Evolutionary conservation across 2,329 filamentous ascomycete genomes (phyloP).

Genomic region (Phyllosticta citribraziliensis): DNA sequence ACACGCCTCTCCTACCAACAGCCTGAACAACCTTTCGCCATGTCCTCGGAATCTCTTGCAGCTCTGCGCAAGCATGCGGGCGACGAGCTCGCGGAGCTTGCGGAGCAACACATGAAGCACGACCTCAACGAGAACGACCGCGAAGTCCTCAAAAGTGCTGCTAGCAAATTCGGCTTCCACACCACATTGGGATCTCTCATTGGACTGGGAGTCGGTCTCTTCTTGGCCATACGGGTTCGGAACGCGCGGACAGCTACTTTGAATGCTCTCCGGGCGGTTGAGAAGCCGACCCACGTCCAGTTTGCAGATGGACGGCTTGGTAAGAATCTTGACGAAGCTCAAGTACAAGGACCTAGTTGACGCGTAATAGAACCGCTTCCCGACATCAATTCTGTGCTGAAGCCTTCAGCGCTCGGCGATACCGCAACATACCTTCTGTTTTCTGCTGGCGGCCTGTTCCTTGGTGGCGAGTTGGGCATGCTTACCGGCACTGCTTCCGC

Average conservation of each 20-base stretch:
- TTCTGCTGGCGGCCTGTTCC: constrained; percentile 49
- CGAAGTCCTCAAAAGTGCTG: constrained; percentile 46
- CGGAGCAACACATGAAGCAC: constrained; percentile 49
- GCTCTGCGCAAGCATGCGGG: constrained; percentile 36
- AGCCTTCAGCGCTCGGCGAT: constrained; percentile 50
- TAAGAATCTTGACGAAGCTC: constrained; percentile 19
- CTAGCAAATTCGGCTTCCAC: constrained; percentile 44
- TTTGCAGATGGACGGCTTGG: constrained; percentile 53
- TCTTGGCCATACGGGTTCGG: constrained; percentile 48
- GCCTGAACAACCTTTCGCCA: constrained; percentile 11
- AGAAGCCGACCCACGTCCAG: constrained; percentile 52
- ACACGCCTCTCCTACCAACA: background rate
- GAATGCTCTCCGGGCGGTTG: constrained; percentile 48
- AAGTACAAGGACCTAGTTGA: background rate
- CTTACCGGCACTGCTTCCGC: constrained; percentile 48
- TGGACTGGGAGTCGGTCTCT: constrained; percentile 50
- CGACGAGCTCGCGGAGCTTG: constrained; percentile 45
- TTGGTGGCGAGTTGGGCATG: constrained; percentile 55
- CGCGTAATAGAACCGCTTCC: constrained; percentile 45
- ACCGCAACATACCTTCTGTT: constrained; percentile 55
- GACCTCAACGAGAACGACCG: constrained; percentile 51
- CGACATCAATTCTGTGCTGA: constrained; percentile 48
- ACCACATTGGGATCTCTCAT: constrained; percentile 50
- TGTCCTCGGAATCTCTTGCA: constrained; percentile 39
- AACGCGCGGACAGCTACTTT: constrained; percentile 49